phyloP scores from a whole-genome alignment of 169 alveolate species.

The Babesia gibsoni region DNA sequence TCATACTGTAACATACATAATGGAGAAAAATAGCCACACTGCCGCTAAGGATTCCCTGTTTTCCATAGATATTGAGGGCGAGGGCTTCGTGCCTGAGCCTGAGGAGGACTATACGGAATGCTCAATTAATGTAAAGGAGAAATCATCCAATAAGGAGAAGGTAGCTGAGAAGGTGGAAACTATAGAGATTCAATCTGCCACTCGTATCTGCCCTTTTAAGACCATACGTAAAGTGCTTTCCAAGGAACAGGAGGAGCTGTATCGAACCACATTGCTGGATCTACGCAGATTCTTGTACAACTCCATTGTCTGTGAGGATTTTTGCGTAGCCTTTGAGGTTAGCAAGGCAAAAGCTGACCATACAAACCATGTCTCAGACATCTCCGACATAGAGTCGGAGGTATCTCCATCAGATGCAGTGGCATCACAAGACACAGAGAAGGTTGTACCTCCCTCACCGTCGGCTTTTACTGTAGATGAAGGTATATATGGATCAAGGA shows the following conservation, averaged over 20 bases:
- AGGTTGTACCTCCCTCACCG: background rate
- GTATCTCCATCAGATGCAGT: background rate
- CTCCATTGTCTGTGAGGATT: slow-evolving; percentile 52
- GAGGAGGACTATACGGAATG: slow-evolving; percentile 44
- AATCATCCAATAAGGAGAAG: background rate
- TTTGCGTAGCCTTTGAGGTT: slow-evolving; percentile 32
- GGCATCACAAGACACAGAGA: background rate
- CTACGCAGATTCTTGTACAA: slow-evolving; percentile 42
- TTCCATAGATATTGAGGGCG: slow-evolving; percentile 54
- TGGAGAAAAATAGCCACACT: background rate
- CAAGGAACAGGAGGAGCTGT: background rate
- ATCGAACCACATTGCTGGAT: slow-evolving; percentile 33
- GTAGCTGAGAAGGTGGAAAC: background rate
- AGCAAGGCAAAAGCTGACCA: background rate
- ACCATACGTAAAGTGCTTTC: slow-evolving; percentile 11
- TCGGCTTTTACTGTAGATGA: background rate
- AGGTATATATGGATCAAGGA: slow-evolving; percentile 12
- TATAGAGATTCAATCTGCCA: slow-evolving; percentile 16
- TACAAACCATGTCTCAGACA: slow-evolving; percentile 23
- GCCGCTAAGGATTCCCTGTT: background rate
- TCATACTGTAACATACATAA: background rate
- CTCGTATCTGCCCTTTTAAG: slow-evolving; percentile 11
- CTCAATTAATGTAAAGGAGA: slow-evolving; percentile 36
- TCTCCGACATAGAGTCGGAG: slow-evolving; percentile 13
- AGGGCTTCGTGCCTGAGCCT: slow-evolving; percentile 34